Percentiles rank a stretch among this genome's conserved stretches.
phyloP scores from a whole-genome alignment of 2,329 filamentous ascomycete genomes.

The Myriosclerotinia duriaeana region DNA sequence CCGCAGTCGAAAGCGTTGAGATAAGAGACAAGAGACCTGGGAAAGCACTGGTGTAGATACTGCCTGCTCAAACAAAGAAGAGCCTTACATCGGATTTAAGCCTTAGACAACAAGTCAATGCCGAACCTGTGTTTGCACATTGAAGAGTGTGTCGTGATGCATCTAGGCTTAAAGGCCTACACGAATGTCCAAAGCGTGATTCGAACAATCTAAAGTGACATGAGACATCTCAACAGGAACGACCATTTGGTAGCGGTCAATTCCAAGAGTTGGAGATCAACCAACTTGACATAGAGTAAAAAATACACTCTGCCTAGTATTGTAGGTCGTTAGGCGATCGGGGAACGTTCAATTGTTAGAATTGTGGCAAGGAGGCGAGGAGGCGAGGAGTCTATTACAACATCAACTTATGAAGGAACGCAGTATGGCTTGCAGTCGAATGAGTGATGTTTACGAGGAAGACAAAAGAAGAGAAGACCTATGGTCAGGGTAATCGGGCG shows the following conservation, averaged over 20 bases:
- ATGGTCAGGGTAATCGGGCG: not conserved
- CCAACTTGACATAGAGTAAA: not conserved
- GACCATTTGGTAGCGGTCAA: not conserved
- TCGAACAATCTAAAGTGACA: too few relatives aligned
- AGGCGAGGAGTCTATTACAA: too few relatives aligned
- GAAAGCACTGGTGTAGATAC: not conserved
- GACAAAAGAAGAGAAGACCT: not conserved
- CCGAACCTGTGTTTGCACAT: too few relatives aligned
- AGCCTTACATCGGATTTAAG: not conserved
- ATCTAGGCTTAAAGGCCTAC: too few relatives aligned
- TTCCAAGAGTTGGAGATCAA: not conserved
- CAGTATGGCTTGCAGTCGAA: not conserved
- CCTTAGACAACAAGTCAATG: too few relatives aligned
- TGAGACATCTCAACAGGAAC: too few relatives aligned
- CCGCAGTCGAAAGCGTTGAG: too few relatives aligned
- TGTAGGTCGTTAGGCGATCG: not conserved
- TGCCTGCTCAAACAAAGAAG: not conserved
- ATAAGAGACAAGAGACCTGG: not conserved
- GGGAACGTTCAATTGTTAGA: not conserved
- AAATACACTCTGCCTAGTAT: not conserved
- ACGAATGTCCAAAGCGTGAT: too few relatives aligned
- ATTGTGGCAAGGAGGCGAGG: not conserved
- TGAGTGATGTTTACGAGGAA: not conserved
- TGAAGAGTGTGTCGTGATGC: too few relatives aligned
- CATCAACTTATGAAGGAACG: not conserved